These are phyloP conservation scores for Aspergillus bombycis DNA, from an alignment of 2,329 filamentous ascomycete species.

Conservation along the genomic window DNA sequence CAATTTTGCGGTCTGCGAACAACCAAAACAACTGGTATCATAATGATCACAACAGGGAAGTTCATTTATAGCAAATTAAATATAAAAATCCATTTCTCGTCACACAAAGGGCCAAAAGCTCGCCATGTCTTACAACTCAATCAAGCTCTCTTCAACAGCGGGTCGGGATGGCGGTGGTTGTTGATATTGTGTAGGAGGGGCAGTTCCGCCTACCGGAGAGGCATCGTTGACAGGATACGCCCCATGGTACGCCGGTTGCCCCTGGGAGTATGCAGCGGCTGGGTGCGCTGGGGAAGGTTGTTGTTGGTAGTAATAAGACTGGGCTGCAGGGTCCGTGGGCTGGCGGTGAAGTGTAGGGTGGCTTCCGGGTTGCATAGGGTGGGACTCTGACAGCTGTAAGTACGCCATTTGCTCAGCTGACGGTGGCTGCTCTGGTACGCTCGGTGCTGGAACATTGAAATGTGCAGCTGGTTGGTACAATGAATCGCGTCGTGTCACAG, in stretches of 20 bases:
- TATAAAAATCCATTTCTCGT: constrained; percentile 13
- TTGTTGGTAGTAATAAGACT: constrained; percentile 27
- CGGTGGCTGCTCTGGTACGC: constrained; percentile 20
- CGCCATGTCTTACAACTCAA: constrained; percentile 28
- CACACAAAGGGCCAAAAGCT: constrained; percentile 5
- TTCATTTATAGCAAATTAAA: constrained; percentile 3
- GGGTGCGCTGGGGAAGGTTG: constrained; percentile 17
- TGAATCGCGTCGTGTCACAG: constrained; percentile 26
- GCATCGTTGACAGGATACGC: constrained; percentile 24
- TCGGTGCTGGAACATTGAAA: constrained; percentile 10
- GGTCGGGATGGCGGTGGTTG: constrained; percentile 27
- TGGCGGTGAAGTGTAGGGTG: constrained; percentile 19
- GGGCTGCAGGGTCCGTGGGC: constrained; percentile 17
- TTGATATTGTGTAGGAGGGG: constrained; percentile 22
- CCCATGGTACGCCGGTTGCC: constrained; percentile 15
- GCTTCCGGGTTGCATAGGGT: constrained; percentile 15
- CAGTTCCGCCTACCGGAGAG: constrained; percentile 20
- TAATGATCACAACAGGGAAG: constrained; percentile 19
- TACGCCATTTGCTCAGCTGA: constrained; percentile 22
- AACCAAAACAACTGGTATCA: constrained; percentile 32
- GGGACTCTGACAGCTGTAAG: constrained; percentile 19
- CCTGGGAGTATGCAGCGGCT: constrained; percentile 19
- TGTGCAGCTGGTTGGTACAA: constrained; percentile 27
- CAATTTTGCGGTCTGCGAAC: constrained; percentile 21
- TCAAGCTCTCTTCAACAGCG: constrained; percentile 35